A percentile compares a stretch with the other conserved stretches of the same genome.
Evolutionary conservation across 345 rosid species (phyloP).

Genomic region (Euclidium syriacum): DNA sequence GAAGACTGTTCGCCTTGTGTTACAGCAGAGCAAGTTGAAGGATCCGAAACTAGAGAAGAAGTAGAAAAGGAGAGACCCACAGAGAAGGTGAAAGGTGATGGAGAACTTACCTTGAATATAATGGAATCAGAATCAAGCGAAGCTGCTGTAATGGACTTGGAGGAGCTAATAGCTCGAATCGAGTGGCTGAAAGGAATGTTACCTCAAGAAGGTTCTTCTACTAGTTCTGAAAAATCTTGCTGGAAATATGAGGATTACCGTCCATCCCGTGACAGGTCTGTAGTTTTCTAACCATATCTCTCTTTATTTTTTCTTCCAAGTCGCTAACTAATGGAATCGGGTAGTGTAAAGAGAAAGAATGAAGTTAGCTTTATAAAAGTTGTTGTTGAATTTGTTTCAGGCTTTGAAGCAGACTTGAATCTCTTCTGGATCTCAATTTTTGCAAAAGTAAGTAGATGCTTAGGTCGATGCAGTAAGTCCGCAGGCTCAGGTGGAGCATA

Average conservation of each 20-base stretch:
- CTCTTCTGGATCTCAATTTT: background rate
- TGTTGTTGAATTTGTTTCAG: background rate
- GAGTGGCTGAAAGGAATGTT: conserved; percentile 51
- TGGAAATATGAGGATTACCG: conserved; percentile 12
- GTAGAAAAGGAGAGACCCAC: conserved; percentile 3
- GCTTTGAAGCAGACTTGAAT: background rate
- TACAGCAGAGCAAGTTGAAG: background rate
- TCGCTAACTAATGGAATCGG: background rate
- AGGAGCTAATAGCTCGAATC: conserved; percentile 49
- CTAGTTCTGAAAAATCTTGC: background rate
- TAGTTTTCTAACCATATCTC: background rate
- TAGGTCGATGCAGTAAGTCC: no score
- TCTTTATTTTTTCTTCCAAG: background rate
- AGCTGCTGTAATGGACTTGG: conserved; percentile 58
- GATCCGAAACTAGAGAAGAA: background rate
- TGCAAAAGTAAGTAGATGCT: no score
- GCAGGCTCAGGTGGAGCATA: no score
- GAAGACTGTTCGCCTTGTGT: background rate
- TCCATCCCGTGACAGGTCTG: conserved; percentile 6
- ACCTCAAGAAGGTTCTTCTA: conserved; percentile 10
- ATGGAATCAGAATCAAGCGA: conserved; percentile 43
- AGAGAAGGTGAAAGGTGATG: conserved; percentile 33
- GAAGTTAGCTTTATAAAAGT: background rate
- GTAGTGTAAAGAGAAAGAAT: background rate
- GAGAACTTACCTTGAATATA: conserved; percentile 31